Percentiles rank a stretch among this genome's conserved stretches.
These are phyloP conservation scores for Cylindrotheca closterium DNA, from an alignment of 108 stramenopile genomes.

Conservation along the genomic window DNA sequence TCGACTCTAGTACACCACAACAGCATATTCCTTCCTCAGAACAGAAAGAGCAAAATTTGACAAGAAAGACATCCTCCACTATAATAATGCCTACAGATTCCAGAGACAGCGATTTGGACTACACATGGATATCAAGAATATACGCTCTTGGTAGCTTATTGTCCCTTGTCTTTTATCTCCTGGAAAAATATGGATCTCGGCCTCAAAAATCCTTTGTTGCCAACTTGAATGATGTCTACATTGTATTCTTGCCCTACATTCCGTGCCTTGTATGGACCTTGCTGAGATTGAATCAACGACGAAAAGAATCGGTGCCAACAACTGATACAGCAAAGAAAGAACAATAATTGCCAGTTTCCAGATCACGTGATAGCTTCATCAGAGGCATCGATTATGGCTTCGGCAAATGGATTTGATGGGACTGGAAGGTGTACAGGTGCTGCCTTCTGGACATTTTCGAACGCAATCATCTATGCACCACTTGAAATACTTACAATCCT, in stretches of 20 bases:
- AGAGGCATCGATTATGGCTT: too few relatives aligned
- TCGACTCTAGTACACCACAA: too few relatives aligned
- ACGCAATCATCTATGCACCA: too few relatives aligned
- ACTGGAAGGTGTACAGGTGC: too few relatives aligned
- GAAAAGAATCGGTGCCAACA: background rate
- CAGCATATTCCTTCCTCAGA: too few relatives aligned
- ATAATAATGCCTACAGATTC: too few relatives aligned
- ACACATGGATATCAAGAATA: conserved; percentile 17
- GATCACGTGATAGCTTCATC: background rate
- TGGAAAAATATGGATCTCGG: conserved; percentile 2
- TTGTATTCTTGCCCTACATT: conserved; percentile 15
- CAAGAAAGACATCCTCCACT: too few relatives aligned
- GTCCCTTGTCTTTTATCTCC: background rate
- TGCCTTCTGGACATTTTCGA: too few relatives aligned
- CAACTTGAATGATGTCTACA: conserved; percentile 6
- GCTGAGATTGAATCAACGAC: background rate
- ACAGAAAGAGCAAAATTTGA: too few relatives aligned
- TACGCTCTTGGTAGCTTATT: background rate
- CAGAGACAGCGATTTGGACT: conserved; percentile 22
- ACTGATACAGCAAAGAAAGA: background rate
- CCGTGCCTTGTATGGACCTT: conserved; percentile 14
- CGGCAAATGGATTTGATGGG: too few relatives aligned
- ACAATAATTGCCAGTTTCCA: background rate
- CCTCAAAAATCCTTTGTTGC: conserved; percentile 5
- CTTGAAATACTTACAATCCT: too few relatives aligned